phyloP scores from a whole-genome alignment of 345 rosid species.

The Eucalyptus guilfoylei region DNA sequence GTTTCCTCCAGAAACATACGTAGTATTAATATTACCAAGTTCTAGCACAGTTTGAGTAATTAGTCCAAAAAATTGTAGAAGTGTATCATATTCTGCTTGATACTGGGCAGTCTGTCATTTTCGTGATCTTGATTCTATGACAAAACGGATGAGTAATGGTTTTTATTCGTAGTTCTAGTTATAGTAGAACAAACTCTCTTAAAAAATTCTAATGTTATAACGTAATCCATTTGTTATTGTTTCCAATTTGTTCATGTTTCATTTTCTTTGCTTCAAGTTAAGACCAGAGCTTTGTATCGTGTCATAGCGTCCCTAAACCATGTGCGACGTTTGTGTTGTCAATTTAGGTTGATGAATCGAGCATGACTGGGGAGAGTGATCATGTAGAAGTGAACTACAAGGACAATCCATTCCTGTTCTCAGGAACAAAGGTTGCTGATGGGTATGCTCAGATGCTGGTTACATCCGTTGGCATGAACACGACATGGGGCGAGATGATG shows the following conservation, averaged over 20 bases:
- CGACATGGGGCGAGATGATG: constrained; percentile 79
- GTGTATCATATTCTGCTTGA: background rate
- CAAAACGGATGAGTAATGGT: background rate
- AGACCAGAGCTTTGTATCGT: background rate
- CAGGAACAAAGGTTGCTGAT: constrained; percentile 47
- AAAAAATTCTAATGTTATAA: background rate
- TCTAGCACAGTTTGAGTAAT: background rate
- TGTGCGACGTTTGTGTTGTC: background rate
- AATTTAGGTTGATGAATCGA: constrained; percentile 29
- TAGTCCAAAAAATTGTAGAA: background rate
- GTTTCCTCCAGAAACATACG: background rate
- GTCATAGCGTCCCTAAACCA: background rate
- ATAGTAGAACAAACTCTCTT: background rate
- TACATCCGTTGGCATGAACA: constrained; percentile 63
- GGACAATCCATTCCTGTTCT: constrained; percentile 42
- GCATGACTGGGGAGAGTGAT: constrained; percentile 61
- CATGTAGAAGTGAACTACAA: constrained; percentile 23
- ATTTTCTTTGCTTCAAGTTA: background rate
- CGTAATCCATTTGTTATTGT: background rate
- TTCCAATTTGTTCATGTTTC: background rate
- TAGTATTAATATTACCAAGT: background rate
- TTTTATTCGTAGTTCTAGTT: background rate
- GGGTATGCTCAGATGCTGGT: constrained; percentile 52
- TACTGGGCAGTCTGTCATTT: background rate
- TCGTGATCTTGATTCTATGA: background rate